A percentile compares a stretch with the other conserved stretches of the same genome.
These are phyloP conservation scores for Phyllosticta citriasiana DNA, from an alignment of 2,329 filamentous ascomycete species.

Conservation along the genomic window DNA sequence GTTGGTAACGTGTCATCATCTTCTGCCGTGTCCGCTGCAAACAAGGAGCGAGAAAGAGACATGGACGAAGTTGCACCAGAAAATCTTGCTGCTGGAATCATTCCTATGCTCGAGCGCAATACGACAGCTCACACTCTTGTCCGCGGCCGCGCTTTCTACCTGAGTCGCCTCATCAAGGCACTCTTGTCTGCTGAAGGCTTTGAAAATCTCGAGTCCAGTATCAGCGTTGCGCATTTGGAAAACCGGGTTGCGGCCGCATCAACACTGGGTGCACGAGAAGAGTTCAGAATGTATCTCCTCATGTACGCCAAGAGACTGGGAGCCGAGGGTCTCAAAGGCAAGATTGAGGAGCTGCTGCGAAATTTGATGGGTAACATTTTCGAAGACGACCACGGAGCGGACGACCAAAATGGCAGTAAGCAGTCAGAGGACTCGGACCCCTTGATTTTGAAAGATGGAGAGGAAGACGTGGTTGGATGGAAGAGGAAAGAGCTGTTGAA, in stretches of 20 bases:
- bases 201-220: conserved; percentile 80
- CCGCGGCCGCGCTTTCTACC: conserved; percentile 80
- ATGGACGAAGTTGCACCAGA: conserved; percentile 42
- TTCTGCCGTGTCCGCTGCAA: conserved; percentile 16
- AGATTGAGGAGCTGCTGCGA: conserved; percentile 86
- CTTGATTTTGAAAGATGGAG: conserved; percentile 41
- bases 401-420: conserved; percentile 28
- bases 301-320: conserved; percentile 97
- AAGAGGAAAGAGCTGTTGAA: conserved; percentile 76
- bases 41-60: conserved; percentile 25
- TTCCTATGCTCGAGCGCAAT: conserved; percentile 85
- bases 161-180: conserved; percentile 85
- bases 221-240: conserved; percentile 90
- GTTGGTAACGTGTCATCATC: conserved; percentile 70
- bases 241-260: conserved; percentile 86
- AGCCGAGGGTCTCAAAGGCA: conserved; percentile 73
- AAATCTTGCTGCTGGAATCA: conserved; percentile 77
- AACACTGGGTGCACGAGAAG: conserved; percentile 74
- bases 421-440: background rate
- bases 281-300: conserved; percentile 88
- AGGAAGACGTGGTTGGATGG: conserved; percentile 80
- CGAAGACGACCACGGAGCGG: conserved; percentile 39
- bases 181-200: conserved; percentile 82
- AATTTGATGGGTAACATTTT: conserved; percentile 65
- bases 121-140: conserved; percentile 89